Evolutionary conservation across 2,329 filamentous ascomycete genomes (phyloP).

Genomic region (Paraphoma sp.): DNA sequence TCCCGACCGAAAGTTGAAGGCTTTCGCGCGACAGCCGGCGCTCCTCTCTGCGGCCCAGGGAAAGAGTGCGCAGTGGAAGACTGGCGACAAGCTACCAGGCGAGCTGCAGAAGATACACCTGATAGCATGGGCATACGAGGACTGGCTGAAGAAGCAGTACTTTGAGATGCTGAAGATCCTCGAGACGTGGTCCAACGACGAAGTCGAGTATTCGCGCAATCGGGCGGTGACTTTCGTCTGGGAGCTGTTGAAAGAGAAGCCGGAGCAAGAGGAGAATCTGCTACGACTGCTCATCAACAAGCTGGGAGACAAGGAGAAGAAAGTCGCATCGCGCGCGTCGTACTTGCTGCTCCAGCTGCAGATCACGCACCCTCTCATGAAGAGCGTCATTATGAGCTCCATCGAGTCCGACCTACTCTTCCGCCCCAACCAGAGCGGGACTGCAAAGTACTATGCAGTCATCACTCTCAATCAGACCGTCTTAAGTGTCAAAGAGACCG

Average conservation of each 20-base stretch:
- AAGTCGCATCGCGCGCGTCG: slow-evolving; percentile 91
- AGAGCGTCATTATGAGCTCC: slow-evolving; percentile 80
- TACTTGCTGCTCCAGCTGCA: slow-evolving; percentile 93
- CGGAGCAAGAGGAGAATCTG: slow-evolving; percentile 95
- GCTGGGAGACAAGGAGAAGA: slow-evolving; percentile 91
- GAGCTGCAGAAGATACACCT: slow-evolving; percentile 78
- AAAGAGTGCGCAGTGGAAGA: slow-evolving; percentile 67
- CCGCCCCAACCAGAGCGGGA: slow-evolving; percentile 82
- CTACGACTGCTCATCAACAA: slow-evolving; percentile 94
- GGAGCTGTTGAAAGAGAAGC: slow-evolving; percentile 90
- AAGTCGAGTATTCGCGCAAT: slow-evolving; percentile 90
- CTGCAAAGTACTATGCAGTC: slow-evolving; percentile 93
- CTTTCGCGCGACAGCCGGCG: slow-evolving; percentile 80
- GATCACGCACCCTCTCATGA: slow-evolving; percentile 91
- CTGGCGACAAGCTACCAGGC: slow-evolving; percentile 74
- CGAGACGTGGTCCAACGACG: slow-evolving; percentile 92
- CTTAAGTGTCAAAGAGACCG: slow-evolving; percentile 81
- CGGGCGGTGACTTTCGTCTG: slow-evolving; percentile 90
- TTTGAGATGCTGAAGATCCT: slow-evolving; percentile 92
- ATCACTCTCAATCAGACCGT: slow-evolving; percentile 98
- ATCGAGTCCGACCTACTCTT: slow-evolving; percentile 90
- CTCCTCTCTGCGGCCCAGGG: slow-evolving; percentile 75
- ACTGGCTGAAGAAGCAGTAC: slow-evolving; percentile 93
- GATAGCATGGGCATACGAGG: slow-evolving; percentile 89
- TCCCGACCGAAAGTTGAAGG: slow-evolving; percentile 77